Base-by-base conservation (phyloP, 768 basidiomycete genomes). In the Tricholoma matsutake region DNA sequence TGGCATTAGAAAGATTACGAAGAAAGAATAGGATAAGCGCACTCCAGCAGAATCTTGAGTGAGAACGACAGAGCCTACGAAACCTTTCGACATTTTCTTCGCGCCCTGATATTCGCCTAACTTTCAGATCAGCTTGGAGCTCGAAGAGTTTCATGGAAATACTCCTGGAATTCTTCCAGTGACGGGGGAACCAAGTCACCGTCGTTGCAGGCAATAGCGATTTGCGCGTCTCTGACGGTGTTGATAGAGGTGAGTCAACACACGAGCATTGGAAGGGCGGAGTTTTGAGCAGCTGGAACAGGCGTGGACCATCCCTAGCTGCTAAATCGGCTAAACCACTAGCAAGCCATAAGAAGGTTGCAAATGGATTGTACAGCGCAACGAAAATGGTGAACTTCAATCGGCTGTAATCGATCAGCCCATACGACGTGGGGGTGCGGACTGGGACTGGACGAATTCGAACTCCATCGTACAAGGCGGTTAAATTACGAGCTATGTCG, bases 1-100 rank as follows among this genome's bases (percentile, higher is more conserved):
- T 29, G 13, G 54, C 31, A 39, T 18, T 14, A 22, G n/a, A 11
- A 20, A 31, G 6, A 28, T 9, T 39, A 60, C 45, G 10, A 34
- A 29, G n/a, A 58, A 34, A 54, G 8, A 60, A 54, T 22, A 20
- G 22, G n/a, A 22, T 45, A 11, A 22, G 67, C 74, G 25, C 66
- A 81, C 78, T 6, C 79, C 78, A 11, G 74, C 64, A 7, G 76
- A 77, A 25, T 79, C 75, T 59, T 80, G 78, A 6, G 76, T 78
- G 18, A 81, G 65, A 11, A 81, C 76, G 14, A 77, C 73, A 2
- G 78, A 76, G n/a, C 65, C 67, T 2, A 68, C 61, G 65, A 79
- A 80, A 6, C 72, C 72, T 51, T 66, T 61, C 0, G 76, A 75
- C 63, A 73, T 78, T 41, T 76, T 76, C 63, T 75, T 74, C 2